Evolutionary conservation across 805 yeast genomes (phyloP).

Genomic region (Hanseniaspora thailandica): DNA sequence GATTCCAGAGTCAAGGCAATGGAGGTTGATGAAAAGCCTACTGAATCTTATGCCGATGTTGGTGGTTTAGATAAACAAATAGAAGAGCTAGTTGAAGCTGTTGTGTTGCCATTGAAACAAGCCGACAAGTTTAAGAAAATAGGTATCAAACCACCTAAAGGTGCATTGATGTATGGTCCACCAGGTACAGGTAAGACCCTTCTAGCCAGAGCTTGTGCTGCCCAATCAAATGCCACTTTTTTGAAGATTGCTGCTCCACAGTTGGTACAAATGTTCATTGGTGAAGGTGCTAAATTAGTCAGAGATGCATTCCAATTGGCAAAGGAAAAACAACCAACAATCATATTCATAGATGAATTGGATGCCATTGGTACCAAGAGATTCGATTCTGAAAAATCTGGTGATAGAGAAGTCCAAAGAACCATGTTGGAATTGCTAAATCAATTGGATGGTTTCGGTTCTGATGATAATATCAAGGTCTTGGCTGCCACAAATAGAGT

Average conservation of each 20-base stretch:
- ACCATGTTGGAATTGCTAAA: slow-evolving; percentile 96
- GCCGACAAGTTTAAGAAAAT: slow-evolving; percentile 87
- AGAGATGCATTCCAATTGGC: slow-evolving; percentile 97
- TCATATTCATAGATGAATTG: slow-evolving; percentile 92
- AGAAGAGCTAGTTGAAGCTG: slow-evolving; percentile 96
- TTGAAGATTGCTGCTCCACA: slow-evolving; percentile 95
- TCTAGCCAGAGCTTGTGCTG: slow-evolving; percentile 97
- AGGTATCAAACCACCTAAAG: slow-evolving; percentile 97
- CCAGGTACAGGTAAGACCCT: slow-evolving; percentile 99
- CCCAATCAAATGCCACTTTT: slow-evolving; percentile 95
- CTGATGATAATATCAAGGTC: slow-evolving; percentile 94
- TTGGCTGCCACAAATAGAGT: slow-evolving; percentile 97
- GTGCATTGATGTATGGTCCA: slow-evolving; percentile 97
- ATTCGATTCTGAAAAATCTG: slow-evolving; percentile 92
- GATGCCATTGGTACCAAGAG: slow-evolving; percentile 98
- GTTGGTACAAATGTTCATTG: slow-evolving; percentile 94
- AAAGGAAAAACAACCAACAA: slow-evolving; percentile 95
- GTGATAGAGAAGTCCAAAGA: slow-evolving; percentile 97
- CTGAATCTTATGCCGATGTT: slow-evolving; percentile 91
- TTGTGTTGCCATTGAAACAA: slow-evolving; percentile 95
- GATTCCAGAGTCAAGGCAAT: slow-evolving; percentile 96
- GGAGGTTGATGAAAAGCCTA: slow-evolving; percentile 99
- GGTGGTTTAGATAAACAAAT: slow-evolving; percentile 98
- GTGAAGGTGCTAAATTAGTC: slow-evolving; percentile 96
- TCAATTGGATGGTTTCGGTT: slow-evolving; percentile 95